Conservation (phyloP, 257 asterid genomes). For the Gentiana straminea region DNA sequence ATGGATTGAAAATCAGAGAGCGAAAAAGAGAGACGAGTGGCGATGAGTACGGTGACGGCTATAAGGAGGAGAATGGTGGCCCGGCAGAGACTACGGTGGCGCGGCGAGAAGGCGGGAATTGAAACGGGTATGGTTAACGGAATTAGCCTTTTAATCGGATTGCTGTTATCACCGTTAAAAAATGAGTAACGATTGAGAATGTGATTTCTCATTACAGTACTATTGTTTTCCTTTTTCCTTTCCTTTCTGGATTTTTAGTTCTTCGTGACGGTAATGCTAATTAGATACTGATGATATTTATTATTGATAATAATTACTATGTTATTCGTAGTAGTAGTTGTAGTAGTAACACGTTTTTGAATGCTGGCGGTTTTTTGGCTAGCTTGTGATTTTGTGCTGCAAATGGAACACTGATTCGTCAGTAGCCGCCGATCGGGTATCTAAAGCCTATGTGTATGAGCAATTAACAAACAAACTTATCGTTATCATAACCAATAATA, state of each 20-base stretch:
- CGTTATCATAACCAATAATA: too few species aligned
- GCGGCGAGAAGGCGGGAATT: background rate
- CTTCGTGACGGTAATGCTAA: background rate
- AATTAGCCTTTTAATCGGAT: background rate
- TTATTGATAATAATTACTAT: too few species aligned
- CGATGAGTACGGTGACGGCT: conserved; percentile 19
- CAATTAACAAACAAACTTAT: too few species aligned
- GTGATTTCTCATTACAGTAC: background rate
- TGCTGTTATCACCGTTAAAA: too few species aligned
- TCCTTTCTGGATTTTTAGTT: background rate
- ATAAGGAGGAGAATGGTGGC: conserved; percentile 7
- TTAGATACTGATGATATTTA: background rate
- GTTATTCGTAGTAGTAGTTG: too few species aligned
- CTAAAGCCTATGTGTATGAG: too few species aligned
- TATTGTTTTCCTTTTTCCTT: background rate
- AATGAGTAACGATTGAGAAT: background rate
- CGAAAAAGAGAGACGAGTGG: conserved; percentile 16
- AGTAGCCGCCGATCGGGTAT: too few species aligned
- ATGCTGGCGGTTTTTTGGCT: too few species aligned
- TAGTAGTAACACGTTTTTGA: too few species aligned
- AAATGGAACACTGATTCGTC: too few species aligned
- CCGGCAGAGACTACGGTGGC: conserved; percentile 7
- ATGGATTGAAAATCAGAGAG: conserved; percentile 21
- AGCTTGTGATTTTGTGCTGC: too few species aligned
- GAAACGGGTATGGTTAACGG: background rate